Base-by-base conservation (phyloP, 2,329 filamentous ascomycete species). In the Claviceps sp. region DNA sequence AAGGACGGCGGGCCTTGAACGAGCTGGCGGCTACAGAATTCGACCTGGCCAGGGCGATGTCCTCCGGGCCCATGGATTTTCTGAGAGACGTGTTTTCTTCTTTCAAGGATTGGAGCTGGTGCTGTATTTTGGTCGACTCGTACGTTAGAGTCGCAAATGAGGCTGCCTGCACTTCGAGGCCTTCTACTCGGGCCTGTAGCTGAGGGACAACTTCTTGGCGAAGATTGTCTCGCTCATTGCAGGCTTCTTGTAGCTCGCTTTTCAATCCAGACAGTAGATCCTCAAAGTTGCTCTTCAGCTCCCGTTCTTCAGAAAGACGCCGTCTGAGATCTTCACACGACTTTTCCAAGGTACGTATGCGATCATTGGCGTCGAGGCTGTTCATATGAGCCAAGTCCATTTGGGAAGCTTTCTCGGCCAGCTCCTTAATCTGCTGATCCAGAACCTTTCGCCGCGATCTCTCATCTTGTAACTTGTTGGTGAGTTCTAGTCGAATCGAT, bases 231-330 rank as follows among this genome's bases (percentile, higher is more conserved):
- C 89, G 82, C 68, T 98, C 90, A 59, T 93, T 90, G 55, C 86
- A 80, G 50, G 89, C 81, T 58, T 82, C 85, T 61, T 90, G 80
- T 14, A 97, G 74, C 64, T 98, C 89, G 24, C 82, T 79, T 59
- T 86, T 85, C 59, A 97, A 82, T 5, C 87, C 91, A 6, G 83
- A 81, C 45, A 97, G 75, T 44, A 98, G 76, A 65, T 96, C 90
- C 68, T 97, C 89, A 60, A 97, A 94, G 65, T 94, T 96, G 62
- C 88, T 84, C 66, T 95, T 96, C 60, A 86, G 82, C 65, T 87
- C 80, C 52, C 86, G 80, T 69, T 98, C 93, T 63, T 97, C 89
- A 1, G 79, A 75, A 45, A 98, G 74, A 58, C 87, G 85, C 59
- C 90, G 82, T 56, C 85, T 82, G 47, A 91, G 78, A 62, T 94